Conservation (phyloP, 2,329 filamentous ascomycete genomes). For the Grosmannia huntii region DNA sequence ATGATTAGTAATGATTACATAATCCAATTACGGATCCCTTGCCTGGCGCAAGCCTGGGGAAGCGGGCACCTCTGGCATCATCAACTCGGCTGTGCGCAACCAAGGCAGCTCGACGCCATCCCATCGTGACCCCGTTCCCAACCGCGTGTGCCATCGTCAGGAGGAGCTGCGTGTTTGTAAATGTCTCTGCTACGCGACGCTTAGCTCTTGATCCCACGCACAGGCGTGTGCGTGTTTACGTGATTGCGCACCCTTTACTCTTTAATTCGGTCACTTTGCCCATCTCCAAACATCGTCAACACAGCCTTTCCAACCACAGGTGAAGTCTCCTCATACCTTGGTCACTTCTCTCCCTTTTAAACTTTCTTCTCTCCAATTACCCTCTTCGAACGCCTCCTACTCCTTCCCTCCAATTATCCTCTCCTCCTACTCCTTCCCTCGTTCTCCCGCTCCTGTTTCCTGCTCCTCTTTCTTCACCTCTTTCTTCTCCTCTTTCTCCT, state of each 20-base stretch:
- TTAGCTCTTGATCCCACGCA: neutral
- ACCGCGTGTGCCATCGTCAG: neutral
- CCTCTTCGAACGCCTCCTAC: no score
- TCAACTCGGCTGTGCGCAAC: neutral
- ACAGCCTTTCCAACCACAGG: neutral
- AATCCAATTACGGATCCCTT: neutral
- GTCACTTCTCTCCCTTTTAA: neutral
- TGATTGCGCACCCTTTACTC: neutral
- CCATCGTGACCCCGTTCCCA: neutral
- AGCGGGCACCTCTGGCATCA: neutral
- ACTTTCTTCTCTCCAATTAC: neutral
- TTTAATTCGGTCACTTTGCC: neutral
- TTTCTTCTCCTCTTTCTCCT: no score
- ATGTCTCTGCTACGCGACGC: neutral
- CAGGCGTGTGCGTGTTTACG: neutral
- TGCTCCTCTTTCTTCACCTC: neutral
- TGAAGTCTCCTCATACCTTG: neutral
- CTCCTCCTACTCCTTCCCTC: neutral
- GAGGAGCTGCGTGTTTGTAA: neutral
- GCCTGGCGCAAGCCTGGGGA: neutral
- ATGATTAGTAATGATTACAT: neutral
- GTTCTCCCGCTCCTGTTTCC: neutral
- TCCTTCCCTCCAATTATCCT: neutral
- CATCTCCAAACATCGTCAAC: neutral
- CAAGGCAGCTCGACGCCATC: neutral